Base-by-base conservation (phyloP, 331 rosid species). In the Arachis monticola region DNA sequence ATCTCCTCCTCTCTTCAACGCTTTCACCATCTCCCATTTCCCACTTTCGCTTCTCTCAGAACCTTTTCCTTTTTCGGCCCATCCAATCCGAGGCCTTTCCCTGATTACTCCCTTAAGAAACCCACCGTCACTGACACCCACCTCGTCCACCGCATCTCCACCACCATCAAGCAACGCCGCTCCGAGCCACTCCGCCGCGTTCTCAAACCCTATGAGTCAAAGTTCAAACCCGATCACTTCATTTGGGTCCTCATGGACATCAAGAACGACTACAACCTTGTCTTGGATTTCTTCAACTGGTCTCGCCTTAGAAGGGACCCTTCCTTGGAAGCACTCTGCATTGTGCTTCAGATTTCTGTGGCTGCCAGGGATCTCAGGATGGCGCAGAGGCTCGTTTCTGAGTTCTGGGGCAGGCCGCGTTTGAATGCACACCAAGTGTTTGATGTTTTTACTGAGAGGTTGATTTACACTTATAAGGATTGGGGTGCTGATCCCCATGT, bases 401-500 rank as follows among this genome's bases (percentile, higher is more conserved):
- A 87, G n/a, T 91, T 88, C 76, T 94, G 96, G 91, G 70, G 58
- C n/a, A 89, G 77, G 58, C 88, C 90, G 3, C 78, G 83, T 65
- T 70, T 84, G 47, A 93, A 85, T 73, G 77, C 64, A 47, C 32
- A 69, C 17, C 60, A 56, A 67, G 72, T 80, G 6, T 84, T 80
- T 58, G 56, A 78, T 66, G 82, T 64, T 47, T 91, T 91, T 83
- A 74, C 77, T 13, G 92, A 85, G 74, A 79, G 85, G 69, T 68
- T 94, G 80, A 91, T 91, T 56, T 91, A 91, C 85, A 94, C 98
- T 8, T 91, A 91, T 46, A 91, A 94, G 84, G 89, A 88, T 17
- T 94, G 95, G 97, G 93, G 95, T 64, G 82, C 92, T 31, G 88
- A 90, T 27, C 93, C 98, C 61, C 77, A 77, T 80, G 89, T 89